A percentile compares a stretch with the other conserved stretches of the same genome.
phyloP scores from a whole-genome alignment of 352 stramenopile species.

The Plasmopara muralis region DNA sequence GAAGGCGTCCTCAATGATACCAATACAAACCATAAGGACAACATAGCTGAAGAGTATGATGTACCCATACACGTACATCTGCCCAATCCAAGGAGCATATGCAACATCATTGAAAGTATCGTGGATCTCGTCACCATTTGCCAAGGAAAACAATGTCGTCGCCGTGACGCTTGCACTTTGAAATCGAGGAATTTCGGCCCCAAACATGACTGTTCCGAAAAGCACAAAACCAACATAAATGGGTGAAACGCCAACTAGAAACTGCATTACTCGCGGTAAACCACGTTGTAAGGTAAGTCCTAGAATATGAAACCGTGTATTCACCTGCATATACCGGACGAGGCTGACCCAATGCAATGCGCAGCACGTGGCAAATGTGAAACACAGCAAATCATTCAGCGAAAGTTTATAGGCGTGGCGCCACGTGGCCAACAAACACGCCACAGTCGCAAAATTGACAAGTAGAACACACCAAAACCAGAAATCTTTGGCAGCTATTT shows the following conservation, averaged over 20 bases:
- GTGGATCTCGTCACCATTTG: constrained; percentile 85
- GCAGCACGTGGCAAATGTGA: constrained; percentile 59
- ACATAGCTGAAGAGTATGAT: constrained; percentile 87
- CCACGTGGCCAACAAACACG: constrained; percentile 51
- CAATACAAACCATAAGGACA: constrained; percentile 86
- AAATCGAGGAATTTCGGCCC: constrained; percentile 71
- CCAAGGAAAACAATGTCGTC: constrained; percentile 79
- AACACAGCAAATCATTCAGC: constrained; percentile 46
- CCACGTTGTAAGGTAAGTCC: constrained; percentile 63
- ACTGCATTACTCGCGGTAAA: constrained; percentile 65
- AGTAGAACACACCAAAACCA: constrained; percentile 56
- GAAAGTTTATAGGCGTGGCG: constrained; percentile 44
- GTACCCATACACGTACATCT: constrained; percentile 85
- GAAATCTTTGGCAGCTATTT: constrained; percentile 35
- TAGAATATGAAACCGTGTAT: constrained; percentile 69
- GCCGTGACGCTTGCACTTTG: constrained; percentile 51
- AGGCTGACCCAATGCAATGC: constrained; percentile 68
- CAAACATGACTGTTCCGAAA: constrained; percentile 85
- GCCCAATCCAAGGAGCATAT: constrained; percentile 63
- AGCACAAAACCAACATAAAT: constrained; percentile 83
- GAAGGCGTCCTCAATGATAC: constrained; percentile 85
- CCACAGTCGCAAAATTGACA: constrained; percentile 47
- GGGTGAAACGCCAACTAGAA: constrained; percentile 75
- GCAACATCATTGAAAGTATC: constrained; percentile 74
- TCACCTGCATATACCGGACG: constrained; percentile 67